Base-by-base conservation (phyloP, 129 eudicot species). In the Helianthus tuberosus region DNA sequence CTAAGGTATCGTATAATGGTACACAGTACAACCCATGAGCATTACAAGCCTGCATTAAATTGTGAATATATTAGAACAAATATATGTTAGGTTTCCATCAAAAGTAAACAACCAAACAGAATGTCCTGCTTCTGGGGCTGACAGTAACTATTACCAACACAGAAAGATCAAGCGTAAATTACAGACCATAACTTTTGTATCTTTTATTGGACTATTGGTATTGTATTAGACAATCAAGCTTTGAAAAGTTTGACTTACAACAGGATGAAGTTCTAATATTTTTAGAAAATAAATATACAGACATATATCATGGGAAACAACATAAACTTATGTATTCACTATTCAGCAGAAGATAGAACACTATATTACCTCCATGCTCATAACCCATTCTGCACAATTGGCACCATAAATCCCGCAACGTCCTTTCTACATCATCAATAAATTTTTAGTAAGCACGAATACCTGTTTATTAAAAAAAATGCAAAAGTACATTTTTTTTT, bases 1-100 rank as follows among this genome's bases (percentile, higher is more conserved):
- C 99, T 82, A 95, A 75, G 55, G 91, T 90, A 64, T 94, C 98
- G 58, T 90, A 94, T 65, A 94, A 54, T 39, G 99, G 99, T 55
- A 95, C 96, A 85, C 99, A 95, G 44, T 81, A 82, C 50, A 95
- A 80, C 15, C 91, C 97, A 76, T 94, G 97, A 77, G 98, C 98
- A 81, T 94, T 94, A 84, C 98, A 94, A 3, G 97, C 98, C 98
- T 93, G 96, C 88, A 84, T 50, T 17, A 57, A 60, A 75, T 68
- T 64, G 46, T 27, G 14, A 36, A 32, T 72, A 39, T 81, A 39
- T 84, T 55, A 79, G 64, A 69, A 71, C 54, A 52, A 0, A 55
- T 27, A 10, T 44, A n/a, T 29, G 66, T 32, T 60, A 20, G 14
- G 62, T 55, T 20, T 32, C 13, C 35, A 23, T 17, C 13, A 55